Evolutionary conservation across 371 early-diverging fungal genomes (phyloP).

Genomic region (Capniomyces stellatus): DNA sequence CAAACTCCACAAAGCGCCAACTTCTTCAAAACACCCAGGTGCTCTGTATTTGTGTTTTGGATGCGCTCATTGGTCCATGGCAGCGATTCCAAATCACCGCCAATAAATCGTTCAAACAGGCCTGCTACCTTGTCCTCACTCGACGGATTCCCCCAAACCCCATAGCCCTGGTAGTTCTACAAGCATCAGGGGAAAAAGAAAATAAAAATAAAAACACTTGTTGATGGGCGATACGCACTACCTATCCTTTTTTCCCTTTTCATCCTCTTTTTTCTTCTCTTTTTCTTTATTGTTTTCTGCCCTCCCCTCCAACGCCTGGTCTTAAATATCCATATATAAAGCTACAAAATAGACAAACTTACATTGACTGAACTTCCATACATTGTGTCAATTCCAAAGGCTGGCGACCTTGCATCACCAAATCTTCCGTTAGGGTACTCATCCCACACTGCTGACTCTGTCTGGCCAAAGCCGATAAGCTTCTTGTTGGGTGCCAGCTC

Average conservation of each 20-base stretch:
- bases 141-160: constrained; percentile 68
- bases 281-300: too few relatives aligned
- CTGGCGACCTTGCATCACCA: constrained; percentile 82
- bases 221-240: too few relatives aligned
- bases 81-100: constrained; percentile 43
- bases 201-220: too few relatives aligned
- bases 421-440: constrained; percentile 95
- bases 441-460: constrained; percentile 55
- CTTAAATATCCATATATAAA: too few relatives aligned
- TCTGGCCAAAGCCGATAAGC: background rate
- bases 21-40: constrained; percentile 37
- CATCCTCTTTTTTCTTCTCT: too few relatives aligned
- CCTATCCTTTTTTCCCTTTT: too few relatives aligned
- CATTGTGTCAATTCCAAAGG: constrained; percentile 23
- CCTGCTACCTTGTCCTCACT: constrained; percentile 36
- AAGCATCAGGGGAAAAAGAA: constrained; percentile 13
- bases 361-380: constrained; percentile 5
- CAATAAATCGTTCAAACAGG: constrained; percentile 57
- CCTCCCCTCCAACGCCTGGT: too few relatives aligned
- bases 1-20: constrained; percentile 59
- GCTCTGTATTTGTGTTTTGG: constrained; percentile 44
- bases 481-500: too few relatives aligned
- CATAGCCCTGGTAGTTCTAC: constrained; percentile 32
- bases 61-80: constrained; percentile 86
- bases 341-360: background rate